Base-by-base conservation (phyloP, 2,329 filamentous ascomycete species). In the Penicillium sp. region DNA sequence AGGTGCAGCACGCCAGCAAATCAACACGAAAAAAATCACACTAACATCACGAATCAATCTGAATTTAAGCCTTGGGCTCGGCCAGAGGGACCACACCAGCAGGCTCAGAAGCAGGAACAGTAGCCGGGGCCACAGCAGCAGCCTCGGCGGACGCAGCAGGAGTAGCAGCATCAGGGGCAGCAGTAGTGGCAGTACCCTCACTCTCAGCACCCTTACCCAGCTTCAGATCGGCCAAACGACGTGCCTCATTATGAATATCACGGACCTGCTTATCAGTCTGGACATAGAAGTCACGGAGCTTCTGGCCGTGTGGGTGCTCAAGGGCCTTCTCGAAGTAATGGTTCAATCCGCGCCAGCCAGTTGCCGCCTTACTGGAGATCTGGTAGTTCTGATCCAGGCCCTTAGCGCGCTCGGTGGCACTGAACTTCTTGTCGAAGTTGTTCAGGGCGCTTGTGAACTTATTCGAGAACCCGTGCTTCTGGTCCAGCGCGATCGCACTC, bases 251-350 rank as follows among this genome's bases (percentile, higher is more conserved):
- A 76, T 99, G 94, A 40, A 99, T 94, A 70, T 99, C 94, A 65
- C 91, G 82, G 26, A 97, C 91, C 76, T 97, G 92, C 78, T 91
- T 91, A 71, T 88, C 86, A 58, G 89, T 84, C 62, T 90, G 81
- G 7, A 86, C 82, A 77, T 99, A 99, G 78, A 99, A 99, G 57
- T 87, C 80, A 62, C 90, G 88, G 55, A 99, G 78, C 76, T 88
- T 91, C 79, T 92, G 85, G 63, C 94, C 94, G 1, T 91, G 96
- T 8, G 91, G 91, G 0, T 91, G 95, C 70, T 82, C 87, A 51
- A 87, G 79, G 2, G 93, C 93, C 82, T 95, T 95, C 77, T 97
- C 93, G 69, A 97, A 97, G 83, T 97, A 99, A 10, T 88, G 91
- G 72, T 80, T 80, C 55, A 97, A 71, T 27, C 90, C 89, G 34